Evolutionary conservation across 352 stramenopile genomes (phyloP), one percentile per base, ranked within the genome.

Genomic region (Pythium graminicola): DNA sequence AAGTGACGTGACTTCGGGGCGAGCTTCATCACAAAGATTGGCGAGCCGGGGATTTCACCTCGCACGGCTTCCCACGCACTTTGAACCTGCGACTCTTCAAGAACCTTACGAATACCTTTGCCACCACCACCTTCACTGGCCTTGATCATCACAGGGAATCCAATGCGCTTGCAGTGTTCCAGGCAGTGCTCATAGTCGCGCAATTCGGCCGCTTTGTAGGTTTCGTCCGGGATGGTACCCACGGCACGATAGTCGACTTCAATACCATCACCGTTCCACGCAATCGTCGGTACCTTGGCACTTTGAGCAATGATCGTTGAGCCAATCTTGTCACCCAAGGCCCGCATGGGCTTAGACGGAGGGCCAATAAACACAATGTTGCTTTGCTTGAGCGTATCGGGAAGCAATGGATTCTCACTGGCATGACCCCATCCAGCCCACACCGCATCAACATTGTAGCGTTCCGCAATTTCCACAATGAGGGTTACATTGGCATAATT

Each of bases 401-500:
- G 97, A 28, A 99, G 78, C 22, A 70, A 19, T 17, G 97, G 97
- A 80, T 99, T 99, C 72, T 99, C 97, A 50, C 80, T 97, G 17
- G 97, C 97, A 73, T 99, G 97, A 61, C 96, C 97, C 97, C 97
- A 99, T 40, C 96, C 95, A 22, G 96, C 95, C 97, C 97, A 99
- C 3, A 99, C 96, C 24, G 95, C 96, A 65, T 99, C 93, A 8
- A 99, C 95, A 40, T 89, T 75, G 68, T 96, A 97, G 14, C 96
- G 81, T 49, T 98, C 90, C 13, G 96, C 96, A 29, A 98, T 96
- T 79, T 99, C 94, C 20, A 99, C 89, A 67, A 99, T 99, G 23
- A 99, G 84, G 36, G 85, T 86, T 14, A 99, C 96, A 76, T 99
- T 99, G 65, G 97, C 97, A 73, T 99, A 99, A 82, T 99, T 99